Evolutionary conservation across 257 asterid species (phyloP).

Genomic region (Petunia axillaris): DNA sequence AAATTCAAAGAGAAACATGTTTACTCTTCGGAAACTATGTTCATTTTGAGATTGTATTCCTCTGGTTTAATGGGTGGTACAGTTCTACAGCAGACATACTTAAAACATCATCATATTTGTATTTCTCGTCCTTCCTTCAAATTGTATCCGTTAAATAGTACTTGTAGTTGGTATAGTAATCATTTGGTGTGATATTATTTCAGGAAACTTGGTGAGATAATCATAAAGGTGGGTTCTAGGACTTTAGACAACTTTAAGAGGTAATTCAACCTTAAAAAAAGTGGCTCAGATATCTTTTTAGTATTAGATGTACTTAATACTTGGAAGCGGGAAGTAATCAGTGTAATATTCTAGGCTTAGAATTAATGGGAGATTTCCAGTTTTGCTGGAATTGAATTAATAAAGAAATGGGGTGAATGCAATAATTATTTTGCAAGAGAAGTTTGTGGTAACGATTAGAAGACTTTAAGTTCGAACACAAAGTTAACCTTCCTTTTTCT

Average conservation of each 20-base stretch:
- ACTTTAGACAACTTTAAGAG: not conserved
- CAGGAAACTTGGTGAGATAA: not conserved
- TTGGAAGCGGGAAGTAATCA: not conserved
- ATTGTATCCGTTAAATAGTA: not conserved
- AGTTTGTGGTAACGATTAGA: not conserved
- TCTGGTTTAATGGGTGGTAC: not conserved
- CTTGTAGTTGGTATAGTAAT: not conserved
- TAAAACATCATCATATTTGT: not conserved
- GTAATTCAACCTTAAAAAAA: not conserved
- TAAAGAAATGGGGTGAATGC: not conserved
- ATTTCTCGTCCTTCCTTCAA: not conserved
- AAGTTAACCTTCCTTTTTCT: not conserved
- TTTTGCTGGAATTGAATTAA: constrained; percentile 7
- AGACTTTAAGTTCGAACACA: not conserved
- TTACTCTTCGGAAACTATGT: not conserved
- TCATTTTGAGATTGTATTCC: constrained; percentile 1
- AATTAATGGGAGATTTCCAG: not conserved
- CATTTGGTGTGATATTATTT: not conserved
- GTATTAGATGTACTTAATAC: not conserved
- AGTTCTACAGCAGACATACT: not conserved
- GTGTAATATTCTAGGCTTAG: not conserved
- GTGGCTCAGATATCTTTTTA: not conserved
- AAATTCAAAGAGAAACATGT: not conserved
- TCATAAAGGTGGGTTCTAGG: constrained; percentile 4
- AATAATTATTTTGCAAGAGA: not conserved